Percentiles rank a stretch among this genome's conserved stretches.
Conservation (phyloP, 257 asterid genomes). For the Nicotiana noctiflora region DNA sequence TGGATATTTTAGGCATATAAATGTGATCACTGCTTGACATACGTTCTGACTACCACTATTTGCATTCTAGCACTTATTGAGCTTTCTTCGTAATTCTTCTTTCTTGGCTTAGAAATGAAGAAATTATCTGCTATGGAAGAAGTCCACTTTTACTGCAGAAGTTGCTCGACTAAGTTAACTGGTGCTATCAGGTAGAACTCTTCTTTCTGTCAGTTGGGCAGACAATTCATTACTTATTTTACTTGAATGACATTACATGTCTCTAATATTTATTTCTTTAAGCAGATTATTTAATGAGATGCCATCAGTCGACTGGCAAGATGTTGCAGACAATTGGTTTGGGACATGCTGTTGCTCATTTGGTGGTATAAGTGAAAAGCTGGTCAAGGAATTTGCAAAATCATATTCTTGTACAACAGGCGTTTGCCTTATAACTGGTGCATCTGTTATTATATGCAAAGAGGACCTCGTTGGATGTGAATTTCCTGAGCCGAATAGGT, state of each 20-base stretch:
- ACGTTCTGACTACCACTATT: background rate
- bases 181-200: slow-evolving; percentile 53
- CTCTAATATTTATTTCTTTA: background rate
- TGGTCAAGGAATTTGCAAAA: slow-evolving; percentile 56
- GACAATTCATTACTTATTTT: background rate
- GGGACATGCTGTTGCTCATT: slow-evolving; percentile 95
- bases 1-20: background rate
- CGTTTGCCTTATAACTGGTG: slow-evolving; percentile 55
- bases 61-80: background rate
- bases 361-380: slow-evolving; percentile 78
- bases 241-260: background rate
- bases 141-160: slow-evolving; percentile 79
- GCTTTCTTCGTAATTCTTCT: slow-evolving; percentile 8
- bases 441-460: slow-evolving; percentile 58
- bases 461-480: slow-evolving; percentile 57
- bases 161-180: slow-evolving; percentile 65
- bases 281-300: slow-evolving; percentile 64
- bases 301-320: slow-evolving; percentile 94
- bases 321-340: slow-evolving; percentile 95
- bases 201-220: slow-evolving; percentile 5
- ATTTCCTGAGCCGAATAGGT: slow-evolving; percentile 25
- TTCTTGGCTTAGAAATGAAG: slow-evolving; percentile 47
- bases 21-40: background rate
- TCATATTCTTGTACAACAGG: slow-evolving; percentile 66
- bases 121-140: slow-evolving; percentile 56